Conservation (phyloP, 441 rosid species). For the Euphorbia corollata region DNA sequence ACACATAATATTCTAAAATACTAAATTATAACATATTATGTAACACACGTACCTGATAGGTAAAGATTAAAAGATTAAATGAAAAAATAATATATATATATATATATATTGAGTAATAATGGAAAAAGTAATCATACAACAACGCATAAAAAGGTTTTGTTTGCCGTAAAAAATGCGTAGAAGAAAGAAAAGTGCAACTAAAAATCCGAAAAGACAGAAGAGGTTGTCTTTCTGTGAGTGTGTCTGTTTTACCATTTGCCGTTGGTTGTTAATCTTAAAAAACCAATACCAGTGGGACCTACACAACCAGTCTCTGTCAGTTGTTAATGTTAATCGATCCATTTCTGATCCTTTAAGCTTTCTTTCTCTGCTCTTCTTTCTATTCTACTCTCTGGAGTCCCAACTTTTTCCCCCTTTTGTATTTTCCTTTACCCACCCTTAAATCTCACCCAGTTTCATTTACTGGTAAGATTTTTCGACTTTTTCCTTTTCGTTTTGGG, state of each 20-base stretch:
- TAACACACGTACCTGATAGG: too few relatives aligned
- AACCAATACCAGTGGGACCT: not conserved
- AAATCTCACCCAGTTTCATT: constrained; percentile 23
- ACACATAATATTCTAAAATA: too few relatives aligned
- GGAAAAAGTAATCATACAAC: too few relatives aligned
- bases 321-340: constrained; percentile 16
- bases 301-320: constrained; percentile 6
- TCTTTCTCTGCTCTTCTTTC: constrained; percentile 18
- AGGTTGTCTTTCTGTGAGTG: constrained; percentile 8
- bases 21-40: too few relatives aligned
- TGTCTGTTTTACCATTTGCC: constrained; percentile 5
- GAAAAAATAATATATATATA: too few relatives aligned
- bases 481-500: not conserved
- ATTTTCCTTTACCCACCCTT: not conserved
- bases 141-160: too few relatives aligned
- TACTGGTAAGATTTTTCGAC: constrained; percentile 21
- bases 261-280: not conserved
- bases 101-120: too few relatives aligned
- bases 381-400: constrained; percentile 2
- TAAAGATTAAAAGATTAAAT: too few relatives aligned
- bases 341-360: constrained; percentile 18
- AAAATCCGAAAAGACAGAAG: constrained; percentile 18
- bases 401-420: not conserved
- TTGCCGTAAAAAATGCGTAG: not conserved
- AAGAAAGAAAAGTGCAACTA: not conserved